These are phyloP conservation scores for Pseudocercospora eumusae DNA, from an alignment of 2,329 filamentous ascomycete species.

Conservation along the genomic window DNA sequence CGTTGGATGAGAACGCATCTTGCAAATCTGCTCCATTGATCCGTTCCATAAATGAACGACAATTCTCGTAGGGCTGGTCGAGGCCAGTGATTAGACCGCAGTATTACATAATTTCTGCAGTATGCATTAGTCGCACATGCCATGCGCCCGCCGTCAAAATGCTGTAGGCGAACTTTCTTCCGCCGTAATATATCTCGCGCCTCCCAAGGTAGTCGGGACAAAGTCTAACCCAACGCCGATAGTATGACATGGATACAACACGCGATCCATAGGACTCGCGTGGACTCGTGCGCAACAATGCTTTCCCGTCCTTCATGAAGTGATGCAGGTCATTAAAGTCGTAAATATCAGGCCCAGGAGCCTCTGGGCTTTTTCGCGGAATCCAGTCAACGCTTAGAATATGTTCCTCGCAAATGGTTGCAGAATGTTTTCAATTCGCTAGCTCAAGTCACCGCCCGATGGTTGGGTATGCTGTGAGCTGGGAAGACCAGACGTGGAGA, in stretches of 20 bases:
- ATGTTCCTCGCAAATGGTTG: not conserved
- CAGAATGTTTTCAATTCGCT: not conserved
- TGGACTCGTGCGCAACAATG: not conserved
- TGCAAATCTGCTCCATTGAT: not conserved
- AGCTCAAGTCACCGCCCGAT: slow-evolving; percentile 15
- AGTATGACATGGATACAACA: not conserved
- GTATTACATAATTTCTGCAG: not conserved
- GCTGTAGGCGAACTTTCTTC: slow-evolving; percentile 7
- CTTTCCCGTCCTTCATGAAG: slow-evolving; percentile 5
- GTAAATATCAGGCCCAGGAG: not conserved
- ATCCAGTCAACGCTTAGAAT: not conserved
- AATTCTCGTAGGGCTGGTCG: slow-evolving; percentile 4
- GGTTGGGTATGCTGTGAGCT: slow-evolving; percentile 15
- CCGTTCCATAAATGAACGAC: not conserved
- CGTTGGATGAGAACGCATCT: not conserved
- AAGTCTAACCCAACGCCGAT: slow-evolving; percentile 3
- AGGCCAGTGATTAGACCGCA: slow-evolving; percentile 8
- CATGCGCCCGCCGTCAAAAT: slow-evolving; percentile 8
- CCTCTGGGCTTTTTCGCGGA: not conserved
- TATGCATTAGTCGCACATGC: slow-evolving; percentile 9
- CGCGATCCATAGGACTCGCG: not conserved
- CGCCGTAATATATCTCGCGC: not conserved
- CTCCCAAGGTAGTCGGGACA: not conserved
- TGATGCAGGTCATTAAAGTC: slow-evolving; percentile 12
- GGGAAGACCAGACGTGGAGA: slow-evolving; percentile 30